phyloP scores from a whole-genome alignment of 2,329 filamentous ascomycete species.

The Periconia digitata region DNA sequence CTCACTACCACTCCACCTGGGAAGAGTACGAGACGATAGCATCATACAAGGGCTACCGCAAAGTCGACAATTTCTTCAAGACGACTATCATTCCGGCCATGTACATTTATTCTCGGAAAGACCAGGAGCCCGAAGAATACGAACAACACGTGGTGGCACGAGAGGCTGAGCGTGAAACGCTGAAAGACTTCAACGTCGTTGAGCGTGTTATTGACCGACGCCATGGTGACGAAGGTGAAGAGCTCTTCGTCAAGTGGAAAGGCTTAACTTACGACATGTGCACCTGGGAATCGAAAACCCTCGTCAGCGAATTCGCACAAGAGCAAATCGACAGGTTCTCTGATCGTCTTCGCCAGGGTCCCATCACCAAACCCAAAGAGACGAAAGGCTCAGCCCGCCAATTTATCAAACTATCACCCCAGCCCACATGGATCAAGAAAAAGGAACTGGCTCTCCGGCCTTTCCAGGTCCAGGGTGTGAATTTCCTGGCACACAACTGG shows the following conservation, averaged over 20 bases:
- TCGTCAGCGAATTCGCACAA: slow-evolving; percentile 79
- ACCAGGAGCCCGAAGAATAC: slow-evolving; percentile 76
- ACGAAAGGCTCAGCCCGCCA: slow-evolving; percentile 70
- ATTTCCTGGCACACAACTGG: slow-evolving; percentile 97
- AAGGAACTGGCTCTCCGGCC: slow-evolving; percentile 88
- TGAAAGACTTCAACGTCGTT: slow-evolving; percentile 87
- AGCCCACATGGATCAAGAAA: slow-evolving; percentile 81
- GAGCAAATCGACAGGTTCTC: slow-evolving; percentile 89
- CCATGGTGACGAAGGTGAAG: slow-evolving; percentile 74
- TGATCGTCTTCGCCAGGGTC: slow-evolving; percentile 78
- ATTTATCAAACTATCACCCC: slow-evolving; percentile 64
- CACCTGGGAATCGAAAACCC: slow-evolving; percentile 83
- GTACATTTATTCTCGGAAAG: slow-evolving; percentile 56
- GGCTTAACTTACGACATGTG: slow-evolving; percentile 89
- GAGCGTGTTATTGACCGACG: slow-evolving; percentile 88
- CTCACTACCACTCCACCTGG: slow-evolving; percentile 95
- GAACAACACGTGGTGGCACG: slow-evolving; percentile 96
- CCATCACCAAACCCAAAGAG: slow-evolving; percentile 77
- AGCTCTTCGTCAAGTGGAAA: slow-evolving; percentile 98
- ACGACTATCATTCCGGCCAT: slow-evolving; percentile 81
- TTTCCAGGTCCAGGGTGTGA: slow-evolving; percentile 91
- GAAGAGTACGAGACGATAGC: slow-evolving; percentile 75
- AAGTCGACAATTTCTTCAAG: slow-evolving; percentile 92
- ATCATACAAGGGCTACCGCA: slow-evolving; percentile 79
- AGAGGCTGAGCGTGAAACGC: slow-evolving; percentile 83